A percentile compares a stretch with the other conserved stretches of the same genome.
phyloP scores from a whole-genome alignment of 2,329 filamentous ascomycete genomes.

The Rugonectria rugulosa region DNA sequence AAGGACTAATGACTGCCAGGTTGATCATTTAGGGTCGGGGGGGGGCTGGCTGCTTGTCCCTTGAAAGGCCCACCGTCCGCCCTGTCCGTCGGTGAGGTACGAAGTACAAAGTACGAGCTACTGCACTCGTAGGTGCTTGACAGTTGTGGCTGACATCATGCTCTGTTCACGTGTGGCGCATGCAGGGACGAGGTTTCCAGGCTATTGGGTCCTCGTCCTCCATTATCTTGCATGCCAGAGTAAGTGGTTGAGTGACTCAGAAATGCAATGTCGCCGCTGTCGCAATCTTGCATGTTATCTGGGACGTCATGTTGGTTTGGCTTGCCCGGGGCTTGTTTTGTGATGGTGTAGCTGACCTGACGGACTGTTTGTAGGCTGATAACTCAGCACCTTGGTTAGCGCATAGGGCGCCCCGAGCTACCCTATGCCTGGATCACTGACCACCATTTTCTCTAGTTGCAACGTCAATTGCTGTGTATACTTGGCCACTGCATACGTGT shows the following conservation, averaged over 20 bases:
- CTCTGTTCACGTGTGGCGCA: constrained; percentile 16
- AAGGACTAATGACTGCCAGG: background rate
- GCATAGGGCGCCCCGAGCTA: too few species aligned
- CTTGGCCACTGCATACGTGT: background rate
- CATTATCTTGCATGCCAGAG: constrained; percentile 1
- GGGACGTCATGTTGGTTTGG: background rate
- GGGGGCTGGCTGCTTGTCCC: background rate
- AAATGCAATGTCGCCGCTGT: constrained; percentile 6
- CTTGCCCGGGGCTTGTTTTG: background rate
- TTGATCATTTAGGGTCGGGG: constrained; percentile 1
- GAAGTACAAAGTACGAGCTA: too few species aligned
- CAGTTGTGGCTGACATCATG: constrained; percentile 21
- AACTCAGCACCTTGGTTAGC: too few species aligned
- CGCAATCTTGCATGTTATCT: constrained; percentile 14
- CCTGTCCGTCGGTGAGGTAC: background rate
- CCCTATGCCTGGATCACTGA: constrained; percentile 3
- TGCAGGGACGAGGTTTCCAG: constrained; percentile 16
- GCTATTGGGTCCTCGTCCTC: constrained; percentile 9
- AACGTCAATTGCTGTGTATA: background rate
- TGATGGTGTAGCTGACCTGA: background rate
- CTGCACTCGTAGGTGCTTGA: background rate
- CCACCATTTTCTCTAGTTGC: background rate
- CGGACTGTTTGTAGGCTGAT: background rate
- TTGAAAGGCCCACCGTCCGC: background rate
- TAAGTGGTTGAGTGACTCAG: constrained; percentile 4